Conservation (phyloP, 139 green algal genomes). For the Bryopsis sp. region DNA sequence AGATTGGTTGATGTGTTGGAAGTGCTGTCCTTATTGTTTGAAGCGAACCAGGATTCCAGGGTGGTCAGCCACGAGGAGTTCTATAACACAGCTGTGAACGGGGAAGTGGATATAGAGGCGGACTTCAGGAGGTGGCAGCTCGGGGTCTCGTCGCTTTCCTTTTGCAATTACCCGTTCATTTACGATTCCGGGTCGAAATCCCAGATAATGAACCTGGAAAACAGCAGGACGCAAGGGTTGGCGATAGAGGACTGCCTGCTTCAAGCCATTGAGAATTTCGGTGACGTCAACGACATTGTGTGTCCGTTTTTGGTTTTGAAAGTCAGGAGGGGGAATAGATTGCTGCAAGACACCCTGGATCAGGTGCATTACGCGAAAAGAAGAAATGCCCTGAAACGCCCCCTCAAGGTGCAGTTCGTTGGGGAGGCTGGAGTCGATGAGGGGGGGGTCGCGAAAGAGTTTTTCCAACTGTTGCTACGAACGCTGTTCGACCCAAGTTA, state of each 20-base stretch:
- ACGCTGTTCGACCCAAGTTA: slow-evolving; percentile 67
- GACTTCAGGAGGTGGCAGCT: not conserved
- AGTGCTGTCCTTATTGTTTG: not conserved
- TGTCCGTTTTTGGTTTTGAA: slow-evolving; percentile 47
- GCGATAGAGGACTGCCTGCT: not conserved
- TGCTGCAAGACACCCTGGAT: slow-evolving; percentile 70
- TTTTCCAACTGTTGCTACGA: slow-evolving; percentile 74
- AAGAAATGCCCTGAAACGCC: slow-evolving; percentile 41
- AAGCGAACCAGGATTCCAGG: not conserved
- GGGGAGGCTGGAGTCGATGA: slow-evolving; percentile 84
- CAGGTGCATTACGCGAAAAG: slow-evolving; percentile 58
- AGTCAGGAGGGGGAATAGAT: slow-evolving; percentile 50
- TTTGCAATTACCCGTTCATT: slow-evolving; percentile 65
- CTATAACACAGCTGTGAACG: slow-evolving; percentile 19
- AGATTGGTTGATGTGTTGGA: too few species aligned
- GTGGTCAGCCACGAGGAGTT: not conserved
- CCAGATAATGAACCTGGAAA: slow-evolving; percentile 60
- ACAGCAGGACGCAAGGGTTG: slow-evolving; percentile 28
- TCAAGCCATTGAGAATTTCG: too few species aligned
- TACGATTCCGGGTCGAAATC: slow-evolving; percentile 62
- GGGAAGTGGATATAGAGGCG: not conserved
- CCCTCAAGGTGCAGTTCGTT: slow-evolving; percentile 71
- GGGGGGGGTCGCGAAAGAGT: slow-evolving; percentile 81
- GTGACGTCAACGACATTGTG: too few species aligned
- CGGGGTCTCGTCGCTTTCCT: too few species aligned